These are phyloP conservation scores for Berkeleyomyces rouxiae DNA, from an alignment of 2,329 filamentous ascomycete genomes.

Conservation along the genomic window DNA sequence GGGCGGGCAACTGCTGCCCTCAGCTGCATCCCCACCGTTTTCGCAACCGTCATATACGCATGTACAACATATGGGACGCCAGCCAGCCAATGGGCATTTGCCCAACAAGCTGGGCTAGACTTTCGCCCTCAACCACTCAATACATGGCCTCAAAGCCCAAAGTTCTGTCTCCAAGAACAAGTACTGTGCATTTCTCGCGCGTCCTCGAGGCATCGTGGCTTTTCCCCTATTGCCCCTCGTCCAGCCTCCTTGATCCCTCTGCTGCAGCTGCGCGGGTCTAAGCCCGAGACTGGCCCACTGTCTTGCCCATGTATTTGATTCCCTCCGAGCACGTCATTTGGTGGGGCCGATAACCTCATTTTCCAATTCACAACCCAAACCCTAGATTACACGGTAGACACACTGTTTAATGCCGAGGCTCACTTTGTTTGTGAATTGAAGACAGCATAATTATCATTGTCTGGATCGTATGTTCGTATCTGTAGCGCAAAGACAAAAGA, in stretches of 20 bases:
- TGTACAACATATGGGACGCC: not conserved
- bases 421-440: not conserved
- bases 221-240: not conserved
- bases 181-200: no score
- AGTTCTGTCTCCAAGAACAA: no score
- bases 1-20: not conserved
- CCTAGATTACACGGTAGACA: not conserved
- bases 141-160: no score
- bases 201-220: not conserved
- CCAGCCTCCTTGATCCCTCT: not conserved
- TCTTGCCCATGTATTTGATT: not conserved
- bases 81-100: not conserved
- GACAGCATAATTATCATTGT: not conserved
- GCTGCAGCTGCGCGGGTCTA: not conserved
- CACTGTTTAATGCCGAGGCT: no score
- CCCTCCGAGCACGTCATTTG: constrained; percentile 1
- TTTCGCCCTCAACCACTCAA: no score
- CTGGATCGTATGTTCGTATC: no score
- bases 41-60: not conserved
- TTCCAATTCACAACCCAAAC: not conserved
- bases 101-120: no score
- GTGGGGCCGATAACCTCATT: not conserved
- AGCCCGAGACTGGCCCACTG: not conserved
- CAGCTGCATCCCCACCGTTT: not conserved
- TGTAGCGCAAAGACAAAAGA: not conserved